These are phyloP conservation scores for Lactarius indigo DNA, from an alignment of 768 basidiomycete species.

Conservation along the genomic window DNA sequence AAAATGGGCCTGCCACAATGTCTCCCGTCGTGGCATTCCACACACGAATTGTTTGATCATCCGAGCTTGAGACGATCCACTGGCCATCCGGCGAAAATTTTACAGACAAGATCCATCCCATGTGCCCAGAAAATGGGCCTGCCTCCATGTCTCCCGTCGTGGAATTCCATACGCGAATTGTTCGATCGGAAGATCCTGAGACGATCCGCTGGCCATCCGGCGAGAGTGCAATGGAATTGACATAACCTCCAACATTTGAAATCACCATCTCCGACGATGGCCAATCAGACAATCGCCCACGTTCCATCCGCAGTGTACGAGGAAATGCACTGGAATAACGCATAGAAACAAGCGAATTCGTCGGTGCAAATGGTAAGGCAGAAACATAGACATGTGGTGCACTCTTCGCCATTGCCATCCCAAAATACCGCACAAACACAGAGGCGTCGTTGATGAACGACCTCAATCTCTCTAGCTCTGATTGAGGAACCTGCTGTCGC, in stretches of 20 bases:
- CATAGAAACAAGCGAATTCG: neutral
- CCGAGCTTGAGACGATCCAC: too few species aligned
- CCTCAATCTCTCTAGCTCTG: neutral
- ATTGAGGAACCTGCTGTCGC: neutral
- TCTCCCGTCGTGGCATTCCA: too few species aligned
- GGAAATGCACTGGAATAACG: neutral
- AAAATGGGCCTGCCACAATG: too few species aligned
- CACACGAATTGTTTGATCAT: too few species aligned
- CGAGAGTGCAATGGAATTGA: neutral
- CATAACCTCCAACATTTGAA: neutral
- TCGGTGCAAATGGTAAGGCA: neutral
- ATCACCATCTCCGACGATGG: neutral
- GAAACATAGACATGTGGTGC: neutral
- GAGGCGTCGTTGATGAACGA: neutral
- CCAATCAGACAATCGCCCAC: neutral
- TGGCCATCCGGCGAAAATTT: too few species aligned
- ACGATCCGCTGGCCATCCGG: neutral
- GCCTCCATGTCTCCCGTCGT: too few species aligned
- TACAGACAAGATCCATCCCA: too few species aligned
- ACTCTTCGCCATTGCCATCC: neutral
- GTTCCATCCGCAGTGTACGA: neutral
- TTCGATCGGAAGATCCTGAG: too few species aligned
- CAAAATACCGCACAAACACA: neutral
- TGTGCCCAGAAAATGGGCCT: too few species aligned
- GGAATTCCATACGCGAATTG: too few species aligned